Conservation (phyloP, 2,329 filamentous ascomycete species). For the Penicillium sp. region DNA sequence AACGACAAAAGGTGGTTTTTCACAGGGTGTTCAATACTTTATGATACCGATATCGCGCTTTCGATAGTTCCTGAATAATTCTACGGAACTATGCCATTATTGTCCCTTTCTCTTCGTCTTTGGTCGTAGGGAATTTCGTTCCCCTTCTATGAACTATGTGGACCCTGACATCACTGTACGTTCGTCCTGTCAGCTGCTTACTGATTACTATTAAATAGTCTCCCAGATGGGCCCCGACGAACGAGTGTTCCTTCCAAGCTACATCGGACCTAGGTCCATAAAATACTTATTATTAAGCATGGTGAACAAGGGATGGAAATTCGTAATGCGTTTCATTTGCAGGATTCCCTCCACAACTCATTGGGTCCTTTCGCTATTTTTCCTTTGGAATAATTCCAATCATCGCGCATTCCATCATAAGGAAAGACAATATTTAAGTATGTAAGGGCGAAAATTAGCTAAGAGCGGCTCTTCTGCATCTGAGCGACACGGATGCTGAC, state of each 20-base stretch:
- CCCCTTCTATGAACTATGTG: too few species aligned
- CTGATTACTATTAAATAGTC: conserved; percentile 1
- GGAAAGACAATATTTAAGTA: conserved; percentile 2
- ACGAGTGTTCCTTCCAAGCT: too few species aligned
- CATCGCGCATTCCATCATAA: conserved; percentile 25
- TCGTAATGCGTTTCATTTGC: too few species aligned
- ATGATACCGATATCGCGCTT: too few species aligned
- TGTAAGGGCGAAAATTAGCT: conserved; percentile 14
- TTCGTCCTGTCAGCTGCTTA: conserved; percentile 2
- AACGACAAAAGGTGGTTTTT: background rate
- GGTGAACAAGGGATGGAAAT: too few species aligned
- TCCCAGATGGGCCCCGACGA: background rate
- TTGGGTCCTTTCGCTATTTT: conserved; percentile 13
- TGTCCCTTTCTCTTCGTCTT: too few species aligned
- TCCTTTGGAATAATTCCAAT: conserved; percentile 8
- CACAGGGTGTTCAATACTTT: conserved; percentile 4
- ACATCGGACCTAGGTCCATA: too few species aligned
- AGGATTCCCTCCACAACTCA: conserved; percentile 2
- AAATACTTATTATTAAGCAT: too few species aligned
- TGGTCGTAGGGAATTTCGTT: too few species aligned
- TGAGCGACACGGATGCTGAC: conserved; percentile 62
- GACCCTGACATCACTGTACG: conserved; percentile 4
- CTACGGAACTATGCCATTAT: too few species aligned
- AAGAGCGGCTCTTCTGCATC: conserved; percentile 33
- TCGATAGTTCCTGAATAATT: too few species aligned